A percentile compares a stretch with the other conserved stretches of the same genome.
Evolutionary conservation across 495 filamentous ascomycete species (phyloP).

Genomic region (Daldinia concentrica): DNA sequence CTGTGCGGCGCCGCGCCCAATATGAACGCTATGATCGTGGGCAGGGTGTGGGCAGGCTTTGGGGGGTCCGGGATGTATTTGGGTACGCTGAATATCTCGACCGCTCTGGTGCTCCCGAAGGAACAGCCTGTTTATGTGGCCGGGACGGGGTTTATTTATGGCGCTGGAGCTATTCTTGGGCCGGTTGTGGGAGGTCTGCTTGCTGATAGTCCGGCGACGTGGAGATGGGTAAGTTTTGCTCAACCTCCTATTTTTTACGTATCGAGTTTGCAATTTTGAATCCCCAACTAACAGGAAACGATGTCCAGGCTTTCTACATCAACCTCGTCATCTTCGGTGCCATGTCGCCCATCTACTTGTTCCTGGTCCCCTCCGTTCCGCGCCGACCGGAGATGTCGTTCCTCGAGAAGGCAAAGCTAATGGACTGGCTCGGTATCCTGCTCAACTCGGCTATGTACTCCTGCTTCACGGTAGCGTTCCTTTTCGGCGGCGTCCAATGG

Average conservation of each 20-base stretch:
- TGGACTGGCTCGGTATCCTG: constrained; percentile 53
- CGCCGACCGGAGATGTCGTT: constrained; percentile 51
- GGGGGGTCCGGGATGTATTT: constrained; percentile 64
- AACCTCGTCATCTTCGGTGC: constrained; percentile 65
- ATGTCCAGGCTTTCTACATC: constrained; percentile 64
- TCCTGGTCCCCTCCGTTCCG: constrained; percentile 58
- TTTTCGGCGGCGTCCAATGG: constrained; percentile 54
- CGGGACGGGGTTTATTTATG: constrained; percentile 54
- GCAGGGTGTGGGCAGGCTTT: constrained; percentile 54
- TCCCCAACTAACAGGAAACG: neutral
- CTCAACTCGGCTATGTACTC: constrained; percentile 49
- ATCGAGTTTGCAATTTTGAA: neutral
- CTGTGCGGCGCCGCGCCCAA: constrained; percentile 64
- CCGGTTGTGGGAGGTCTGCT: constrained; percentile 70
- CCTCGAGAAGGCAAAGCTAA: constrained; percentile 46
- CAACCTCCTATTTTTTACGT: neutral
- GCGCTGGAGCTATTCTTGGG: constrained; percentile 59
- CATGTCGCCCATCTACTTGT: constrained; percentile 64
- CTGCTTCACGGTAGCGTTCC: constrained; percentile 54
- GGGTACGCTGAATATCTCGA: constrained; percentile 54
- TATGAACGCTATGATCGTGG: constrained; percentile 64
- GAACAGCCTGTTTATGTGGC: constrained; percentile 59
- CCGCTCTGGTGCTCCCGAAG: constrained; percentile 50
- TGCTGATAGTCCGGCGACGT: constrained; percentile 54
- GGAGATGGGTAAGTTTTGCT: constrained; percentile 55